Evolutionary conservation across 73 alveolate species (phyloP).

Genomic region (Paramecium primaurelia): DNA sequence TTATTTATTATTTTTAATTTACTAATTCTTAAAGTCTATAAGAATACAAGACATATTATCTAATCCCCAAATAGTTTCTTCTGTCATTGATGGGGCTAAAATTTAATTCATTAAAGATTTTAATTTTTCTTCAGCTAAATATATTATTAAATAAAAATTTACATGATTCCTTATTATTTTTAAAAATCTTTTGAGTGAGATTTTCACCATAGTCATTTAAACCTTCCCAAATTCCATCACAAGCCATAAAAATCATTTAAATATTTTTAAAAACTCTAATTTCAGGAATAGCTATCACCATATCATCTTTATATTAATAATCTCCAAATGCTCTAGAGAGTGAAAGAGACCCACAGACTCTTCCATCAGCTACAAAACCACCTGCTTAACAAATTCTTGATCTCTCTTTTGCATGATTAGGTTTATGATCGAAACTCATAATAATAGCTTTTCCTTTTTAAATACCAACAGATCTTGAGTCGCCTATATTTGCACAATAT

Average conservation of each 20-base stretch:
- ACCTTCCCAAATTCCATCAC: conserved; percentile 75
- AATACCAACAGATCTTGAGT: conserved; percentile 82
- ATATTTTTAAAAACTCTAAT: conserved; percentile 65
- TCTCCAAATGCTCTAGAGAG: conserved; percentile 95
- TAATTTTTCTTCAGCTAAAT: background rate
- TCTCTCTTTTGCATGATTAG: conserved; percentile 83
- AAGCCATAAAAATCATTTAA: conserved; percentile 64
- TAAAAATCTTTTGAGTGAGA: background rate
- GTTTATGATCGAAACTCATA: conserved; percentile 90
- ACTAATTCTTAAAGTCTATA: background rate
- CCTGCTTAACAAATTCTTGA: conserved; percentile 86
- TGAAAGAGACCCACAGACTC: conserved; percentile 88
- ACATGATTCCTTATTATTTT: background rate
- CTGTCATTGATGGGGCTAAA: conserved; percentile 8
- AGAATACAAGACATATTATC: conserved; percentile 30
- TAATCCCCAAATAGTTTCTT: background rate
- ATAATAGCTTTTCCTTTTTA: conserved; percentile 68
- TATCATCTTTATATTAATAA: conserved; percentile 78
- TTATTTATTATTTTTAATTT: background rate
- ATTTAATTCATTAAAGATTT: background rate
- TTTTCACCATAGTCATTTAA: background rate
- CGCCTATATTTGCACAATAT: conserved; percentile 94
- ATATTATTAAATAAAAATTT: background rate
- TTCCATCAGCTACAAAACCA: conserved; percentile 84
- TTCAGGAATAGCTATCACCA: conserved; percentile 90